Base-by-base conservation (phyloP, 805 yeast species). In the Yamadazyma phyllophila region DNA sequence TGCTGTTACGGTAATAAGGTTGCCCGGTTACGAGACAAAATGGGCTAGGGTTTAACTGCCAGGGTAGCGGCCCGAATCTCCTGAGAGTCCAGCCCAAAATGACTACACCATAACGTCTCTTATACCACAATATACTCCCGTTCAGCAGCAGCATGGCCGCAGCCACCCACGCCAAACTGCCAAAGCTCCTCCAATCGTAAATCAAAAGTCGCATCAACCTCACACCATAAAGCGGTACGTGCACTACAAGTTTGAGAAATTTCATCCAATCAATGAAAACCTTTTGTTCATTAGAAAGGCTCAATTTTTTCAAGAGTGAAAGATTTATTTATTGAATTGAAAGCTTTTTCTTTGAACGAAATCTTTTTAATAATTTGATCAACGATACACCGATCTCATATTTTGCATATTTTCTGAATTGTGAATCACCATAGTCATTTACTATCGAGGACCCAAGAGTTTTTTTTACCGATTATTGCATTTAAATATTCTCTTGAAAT, bases 281-380 rank as follows among this genome's bases (percentile, higher is more conserved):
- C 57, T 51, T 53, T 53, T 55, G 52, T 53, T 55, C 60, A 53
- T 56, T 56, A 54, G 52, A 50, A 36, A 39, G 38, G 45, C 45
- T 42, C 45, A 27, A 41, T 41, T 42, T 42, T 41, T 42, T 42
- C 34, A 32, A 30, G 36, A 24, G 35, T 32, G 36, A 32, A 32
- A 40, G 41, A 29, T 39, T 35, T 41, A 34, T 34, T 41, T 27
- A 27, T 41, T 41, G 44, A 34, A 41, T 41, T 30, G 27, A 30
- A 41, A 27, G 26, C 39, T 41, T 41, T 41, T 41, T 41, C 37
- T 26, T n/a, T 27, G 17, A 6, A 40, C 27, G 27, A 40, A 40
- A 40, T 37, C 43, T 31, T 32, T 32, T 11, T 17, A 15, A 31
- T 32, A 17, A 31, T 40, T 40, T 31, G 36, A 32, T 32, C 43